Base-by-base conservation (phyloP, 2,329 filamentous ascomycete genomes). In the Geoglossum cookeanum region DNA sequence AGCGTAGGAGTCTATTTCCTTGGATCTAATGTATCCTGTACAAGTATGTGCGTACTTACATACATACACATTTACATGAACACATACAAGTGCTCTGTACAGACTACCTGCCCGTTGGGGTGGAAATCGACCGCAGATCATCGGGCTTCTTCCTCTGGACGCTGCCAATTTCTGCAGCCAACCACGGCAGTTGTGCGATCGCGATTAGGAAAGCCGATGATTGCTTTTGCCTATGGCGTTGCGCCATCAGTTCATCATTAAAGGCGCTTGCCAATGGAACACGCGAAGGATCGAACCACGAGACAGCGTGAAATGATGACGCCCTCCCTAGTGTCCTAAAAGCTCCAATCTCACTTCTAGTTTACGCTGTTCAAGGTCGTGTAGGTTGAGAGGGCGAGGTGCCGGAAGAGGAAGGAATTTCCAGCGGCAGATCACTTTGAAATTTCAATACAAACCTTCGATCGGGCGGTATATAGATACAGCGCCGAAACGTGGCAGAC, bases 221-320 rank as follows among this genome's bases (percentile, higher is more conserved):
- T 53, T 53, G 49, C 49, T 53, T 53, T 53, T 53, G 49, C 32
- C 35, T n/a, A 53, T 53, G n/a, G 30, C 13, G 27, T 22, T 53
- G 49, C 49, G 49, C 49, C 49, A 53, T 53, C 15, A 53, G 49
- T 37, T 49, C 47, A 37, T 37, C 30, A 37, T 53, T 53, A 35
- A 35, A 11, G 30, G 15, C 4, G 9, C 15, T 32, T 53, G 9
- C 49, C 49, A 53, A 53, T 53, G 32, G 32, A 11, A 53, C 30
- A 11, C 48, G n/a, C 48, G 27, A 29, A 35, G 5, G 17, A 35
- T 17, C n/a, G 30, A 53, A 32, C 49, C 49, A 53, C 32, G 49
- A 53, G 49, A n/a, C 49, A 53, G 22, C 22, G 49, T 22, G 9
- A 30, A 53, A 53, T 53, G 48, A 53, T 53, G 33, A 53, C 49